Evolutionary conservation across 148 eudicot species (phyloP), one percentile per base, ranked within the genome.

Genomic region (Oxyria digyna): DNA sequence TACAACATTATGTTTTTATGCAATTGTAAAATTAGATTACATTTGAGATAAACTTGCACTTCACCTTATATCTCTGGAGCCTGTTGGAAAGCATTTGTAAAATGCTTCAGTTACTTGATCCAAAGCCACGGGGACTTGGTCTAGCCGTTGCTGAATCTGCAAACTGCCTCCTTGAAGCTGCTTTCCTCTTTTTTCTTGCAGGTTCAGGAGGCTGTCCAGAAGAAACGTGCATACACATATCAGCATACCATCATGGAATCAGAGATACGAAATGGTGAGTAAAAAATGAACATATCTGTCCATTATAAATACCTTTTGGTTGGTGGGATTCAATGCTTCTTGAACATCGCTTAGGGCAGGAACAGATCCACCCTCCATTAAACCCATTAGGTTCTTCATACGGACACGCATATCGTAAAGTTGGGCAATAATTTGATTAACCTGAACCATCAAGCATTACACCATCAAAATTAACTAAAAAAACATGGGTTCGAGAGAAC

Each of bases 321-420:
- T 95, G 32, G 87, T 95, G 32, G 87, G 37, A 81, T 86, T 88
- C 66, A 94, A 80, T 57, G 98, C 84, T 71, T 90, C 98, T 78
- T 94, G 84, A 67, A 94, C 85, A 78, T 90, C 85, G 75, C 71
- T 83, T 72, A 90, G 75, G 20, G 90, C 80, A 72, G 98, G 98
- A 73, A 94, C 78, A 54, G 98, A 85, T 73, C 98, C 98, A 48
- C 92, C 97, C 81, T 90, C 85, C 98, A 94, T 89, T 31, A 76
- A 86, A 41, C 98, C 98, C 98, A 94, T 87, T 35, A 94, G 63
- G 75, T 86, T 94, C 86, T 94, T 94, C 98, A 94, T 94, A 14
- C 89, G 90, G 21, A 74, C 87, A 55, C 98, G 96, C 98, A 94
- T 94, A 82, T 94, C 95, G 78, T 90, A 94, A 74, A 94, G 78